A percentile compares a stretch with the other conserved stretches of the same genome.
These are phyloP conservation scores for Globisporangium nagaii DNA, from an alignment of 352 stramenopile genomes.

Conservation along the genomic window DNA sequence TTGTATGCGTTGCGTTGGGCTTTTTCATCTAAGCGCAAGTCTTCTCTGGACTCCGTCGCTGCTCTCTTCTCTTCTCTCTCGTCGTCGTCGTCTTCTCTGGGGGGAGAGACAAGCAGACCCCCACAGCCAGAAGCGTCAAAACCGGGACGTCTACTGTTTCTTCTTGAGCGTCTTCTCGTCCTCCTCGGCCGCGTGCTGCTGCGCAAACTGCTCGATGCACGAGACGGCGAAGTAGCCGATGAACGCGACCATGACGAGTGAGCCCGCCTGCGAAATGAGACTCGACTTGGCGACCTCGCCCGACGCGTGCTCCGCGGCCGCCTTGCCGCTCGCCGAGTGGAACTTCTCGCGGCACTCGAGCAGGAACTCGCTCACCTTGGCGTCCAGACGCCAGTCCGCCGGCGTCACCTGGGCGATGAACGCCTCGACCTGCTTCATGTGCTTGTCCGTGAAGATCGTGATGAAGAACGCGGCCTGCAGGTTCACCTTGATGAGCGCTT, in stretches of 20 bases:
- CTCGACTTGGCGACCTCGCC: conserved; percentile 41
- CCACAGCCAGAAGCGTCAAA: too few relatives aligned
- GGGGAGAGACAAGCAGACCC: too few relatives aligned
- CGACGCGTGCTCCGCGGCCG: conserved; percentile 45
- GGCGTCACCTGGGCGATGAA: conserved; percentile 78
- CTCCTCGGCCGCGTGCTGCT: conserved; percentile 85
- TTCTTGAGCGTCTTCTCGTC: conserved; percentile 86
- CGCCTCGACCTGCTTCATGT: conserved; percentile 81
- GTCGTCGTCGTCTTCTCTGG: background rate
- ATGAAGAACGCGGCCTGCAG: conserved; percentile 89
- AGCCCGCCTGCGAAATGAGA: conserved; percentile 76
- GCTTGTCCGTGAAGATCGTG: conserved; percentile 85
- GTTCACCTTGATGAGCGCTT: conserved; percentile 91
- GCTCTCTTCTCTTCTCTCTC: background rate
- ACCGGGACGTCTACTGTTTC: conserved; percentile 30
- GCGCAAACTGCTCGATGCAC: conserved; percentile 89
- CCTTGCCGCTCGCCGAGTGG: conserved; percentile 66
- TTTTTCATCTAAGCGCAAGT: conserved; percentile 8
- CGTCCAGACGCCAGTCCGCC: conserved; percentile 64
- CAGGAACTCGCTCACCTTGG: conserved; percentile 80
- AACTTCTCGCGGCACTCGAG: conserved; percentile 86
- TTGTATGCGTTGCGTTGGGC: background rate
- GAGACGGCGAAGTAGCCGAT: conserved; percentile 88
- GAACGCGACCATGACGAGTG: conserved; percentile 80
- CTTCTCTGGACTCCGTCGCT: background rate